Percentiles rank a stretch among this genome's conserved stretches.
Evolutionary conservation across 2,329 filamentous ascomycete genomes (phyloP).

Genomic region (Penicillium vulpinum): DNA sequence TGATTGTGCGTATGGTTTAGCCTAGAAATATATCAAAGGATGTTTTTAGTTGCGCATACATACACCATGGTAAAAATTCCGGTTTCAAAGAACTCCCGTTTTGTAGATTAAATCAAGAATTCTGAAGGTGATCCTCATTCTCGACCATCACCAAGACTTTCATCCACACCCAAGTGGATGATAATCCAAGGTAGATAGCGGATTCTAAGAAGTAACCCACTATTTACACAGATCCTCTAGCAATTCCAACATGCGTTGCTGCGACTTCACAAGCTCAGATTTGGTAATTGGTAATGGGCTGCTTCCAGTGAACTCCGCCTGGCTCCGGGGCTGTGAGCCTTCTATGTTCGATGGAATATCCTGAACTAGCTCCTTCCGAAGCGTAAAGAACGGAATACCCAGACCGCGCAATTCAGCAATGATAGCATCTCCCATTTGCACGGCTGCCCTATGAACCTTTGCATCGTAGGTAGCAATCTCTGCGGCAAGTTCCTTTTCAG

Average conservation of each 20-base stretch:
- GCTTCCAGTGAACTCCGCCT: not conserved
- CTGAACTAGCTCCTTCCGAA: conserved; percentile 46
- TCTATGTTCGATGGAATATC: conserved; percentile 10
- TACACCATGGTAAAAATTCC: not conserved
- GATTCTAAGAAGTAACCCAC: conserved; percentile 12
- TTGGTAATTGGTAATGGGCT: conserved; percentile 35
- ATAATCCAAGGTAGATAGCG: not conserved
- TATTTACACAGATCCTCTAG: conserved; percentile 53
- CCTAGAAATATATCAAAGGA: not conserved
- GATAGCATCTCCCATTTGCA: conserved; percentile 61
- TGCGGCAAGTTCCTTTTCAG: conserved; percentile 50
- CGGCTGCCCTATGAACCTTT: conserved; percentile 62
- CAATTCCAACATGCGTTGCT: conserved; percentile 51
- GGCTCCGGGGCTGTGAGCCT: not conserved
- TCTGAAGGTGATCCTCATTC: not conserved
- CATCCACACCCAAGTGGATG: not conserved
- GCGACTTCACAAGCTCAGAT: conserved; percentile 46
- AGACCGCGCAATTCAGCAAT: conserved; percentile 56
- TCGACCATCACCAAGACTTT: not conserved
- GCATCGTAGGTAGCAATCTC: conserved; percentile 61
- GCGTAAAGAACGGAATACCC: conserved; percentile 63
- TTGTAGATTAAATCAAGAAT: not conserved
- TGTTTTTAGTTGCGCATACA: not conserved
- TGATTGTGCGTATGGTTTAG: not conserved
- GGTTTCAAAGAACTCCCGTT: not conserved